Evolutionary conservation across 805 yeast genomes (phyloP).

Genomic region (Lachancea kluyveri): DNA sequence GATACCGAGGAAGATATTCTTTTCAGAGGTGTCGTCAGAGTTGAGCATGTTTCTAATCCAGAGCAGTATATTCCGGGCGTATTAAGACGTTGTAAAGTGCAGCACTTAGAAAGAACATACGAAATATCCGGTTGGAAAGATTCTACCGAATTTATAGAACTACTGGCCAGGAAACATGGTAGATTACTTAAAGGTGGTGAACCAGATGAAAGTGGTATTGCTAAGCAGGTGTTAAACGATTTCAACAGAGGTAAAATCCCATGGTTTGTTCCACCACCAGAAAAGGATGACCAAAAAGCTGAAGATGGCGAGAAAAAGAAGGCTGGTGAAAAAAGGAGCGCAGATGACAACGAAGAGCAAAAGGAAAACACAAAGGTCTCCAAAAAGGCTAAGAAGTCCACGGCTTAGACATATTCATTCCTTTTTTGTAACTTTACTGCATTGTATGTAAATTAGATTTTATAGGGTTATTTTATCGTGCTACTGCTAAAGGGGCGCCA

Average conservation of each 20-base stretch:
- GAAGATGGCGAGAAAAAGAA: slow-evolving; percentile 21
- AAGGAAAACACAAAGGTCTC: slow-evolving; percentile 4
- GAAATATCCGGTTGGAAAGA: slow-evolving; percentile 87
- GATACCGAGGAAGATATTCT: slow-evolving; percentile 89
- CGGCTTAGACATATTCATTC: too few species aligned
- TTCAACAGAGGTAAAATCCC: slow-evolving; percentile 97
- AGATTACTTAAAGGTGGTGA: slow-evolving; percentile 94
- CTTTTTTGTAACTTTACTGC: too few species aligned
- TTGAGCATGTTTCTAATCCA: slow-evolving; percentile 93
- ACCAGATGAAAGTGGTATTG: slow-evolving; percentile 90
- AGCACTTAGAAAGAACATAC: slow-evolving; percentile 92
- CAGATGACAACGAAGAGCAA: slow-evolving; percentile 5
- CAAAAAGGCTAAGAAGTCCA: slow-evolving; percentile 7
- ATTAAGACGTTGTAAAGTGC: slow-evolving; percentile 74
- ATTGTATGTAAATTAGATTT: too few species aligned
- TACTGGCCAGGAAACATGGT: slow-evolving; percentile 89
- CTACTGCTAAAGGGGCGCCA: too few species aligned
- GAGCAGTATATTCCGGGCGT: slow-evolving; percentile 92
- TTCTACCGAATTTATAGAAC: slow-evolving; percentile 76
- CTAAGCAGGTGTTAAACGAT: slow-evolving; percentile 86
- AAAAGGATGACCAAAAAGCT: slow-evolving; percentile 51
- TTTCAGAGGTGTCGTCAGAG: slow-evolving; percentile 96
- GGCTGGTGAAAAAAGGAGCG: slow-evolving; percentile 4
- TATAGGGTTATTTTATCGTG: too few species aligned
- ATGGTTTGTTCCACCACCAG: slow-evolving; percentile 95